Base-by-base conservation (phyloP, 176 grass and related monocot species). In the Coix lacrymajobi region DNA sequence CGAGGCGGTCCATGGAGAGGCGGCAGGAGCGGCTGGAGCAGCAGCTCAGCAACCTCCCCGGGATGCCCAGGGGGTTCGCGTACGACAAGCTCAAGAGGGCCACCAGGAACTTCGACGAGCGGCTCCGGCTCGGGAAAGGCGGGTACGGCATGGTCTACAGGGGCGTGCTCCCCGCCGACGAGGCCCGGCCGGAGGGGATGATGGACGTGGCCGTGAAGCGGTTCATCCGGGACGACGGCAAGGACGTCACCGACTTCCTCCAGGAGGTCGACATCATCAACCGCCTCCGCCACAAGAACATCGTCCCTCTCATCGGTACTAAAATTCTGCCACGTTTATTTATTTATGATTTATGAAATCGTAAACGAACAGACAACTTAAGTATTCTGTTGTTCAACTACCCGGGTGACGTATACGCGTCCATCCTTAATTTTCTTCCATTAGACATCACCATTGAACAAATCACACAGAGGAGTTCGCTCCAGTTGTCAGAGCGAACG, bases 191-290 rank as follows among this genome's bases (percentile, higher is more conserved):
- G 36, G 83, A 78, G 68, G 68, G 48, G 22, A 73, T 33, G 8
- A 68, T 45, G 48, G 58, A 72, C 9, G 88, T 94, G 38, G 92
- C 92, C 5, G 88, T 94, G 7, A 93, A 93, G 82, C 66, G 37
- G 69, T 90, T 93, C 79, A 83, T 22, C 26, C 69, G 91, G 30
- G 82, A 78, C 0, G 74, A 85, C 1, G 81, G 73, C 63, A 79
- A 37, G 16, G 48, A 79, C 30, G 43, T 85, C 48, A 79, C 71
- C 0, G 91, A 93, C 69, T 93, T 93, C 82, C 28, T 90, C 43
- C 64, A 11, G 7, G 88, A 93, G 85, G 79, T 90, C 11, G 71
- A 84, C 63, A 93, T 93, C 85, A 90, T 93, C 69, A 90, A 90
- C 60, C 69, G 88, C 19, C 82, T 93, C 1, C 82, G 88, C 11